Evolutionary conservation across 1,139 yeast genomes (phyloP), one percentile per base, ranked within the genome.

Genomic region (Saccharomyces hybrid): DNA sequence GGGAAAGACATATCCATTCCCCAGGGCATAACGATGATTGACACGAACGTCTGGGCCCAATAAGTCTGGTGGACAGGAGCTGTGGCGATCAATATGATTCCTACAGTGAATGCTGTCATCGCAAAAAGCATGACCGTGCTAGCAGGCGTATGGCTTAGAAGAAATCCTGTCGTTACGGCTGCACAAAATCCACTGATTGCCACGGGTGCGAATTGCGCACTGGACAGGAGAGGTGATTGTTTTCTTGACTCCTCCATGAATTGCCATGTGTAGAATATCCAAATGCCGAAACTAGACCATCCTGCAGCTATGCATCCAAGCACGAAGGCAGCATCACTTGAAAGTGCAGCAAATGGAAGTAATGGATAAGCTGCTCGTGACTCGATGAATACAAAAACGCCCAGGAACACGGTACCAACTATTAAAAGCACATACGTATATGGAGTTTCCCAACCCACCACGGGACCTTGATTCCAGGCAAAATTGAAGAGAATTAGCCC

Each of bases 1-100:
- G 88, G 88, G 66, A 82, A 83, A 51, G 84, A 79, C 73, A 80
- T 76, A 64, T 83, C 88, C 84, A 83, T 81, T 0, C 85, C 88
- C 60, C 78, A 75, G 0, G 83, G 78, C 30, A 74, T 74, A n/a
- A 82, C 60, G 2, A 80, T 49, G 41, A 72, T 59, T 2, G 80
- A 69, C 2, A 80, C 76, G 59, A 83, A 81, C 49, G 77, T 73
- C 55, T 78, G 81, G 2, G 77, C 75, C 84, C 84, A 82, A 64
- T 74, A 82, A 0, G 69, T 73, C 62, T 80, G 81, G 28, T 73
- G 69, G 1, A 70, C 71, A 0, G 80, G 80, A 42, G 78, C 67
- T 0, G 79, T 73, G 0, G 79, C 82, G 66, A 76, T 66, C 20
- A 81, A 54, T 2, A 76, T 58, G 16, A 67, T 63, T 0, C 81